Evolutionary conservation across 371 early-diverging fungal species (phyloP).

Genomic region (Mortierella polycephala): DNA sequence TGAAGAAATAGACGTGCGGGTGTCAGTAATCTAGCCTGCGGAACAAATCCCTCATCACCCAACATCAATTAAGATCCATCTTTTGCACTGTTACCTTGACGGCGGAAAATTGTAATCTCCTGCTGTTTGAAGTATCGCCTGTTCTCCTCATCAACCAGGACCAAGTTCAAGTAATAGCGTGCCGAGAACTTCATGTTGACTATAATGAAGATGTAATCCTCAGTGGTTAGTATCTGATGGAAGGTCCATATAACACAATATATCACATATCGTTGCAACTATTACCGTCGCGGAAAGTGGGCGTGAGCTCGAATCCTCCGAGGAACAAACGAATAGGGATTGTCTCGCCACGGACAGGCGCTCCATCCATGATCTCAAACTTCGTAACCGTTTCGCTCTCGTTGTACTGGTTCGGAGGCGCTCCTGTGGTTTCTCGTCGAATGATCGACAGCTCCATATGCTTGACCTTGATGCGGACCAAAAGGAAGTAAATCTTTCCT

Average conservation of each 20-base stretch:
- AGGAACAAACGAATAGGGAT: slow-evolving; percentile 98
- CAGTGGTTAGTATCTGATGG: background rate
- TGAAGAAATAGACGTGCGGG: background rate
- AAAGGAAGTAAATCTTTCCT: slow-evolving; percentile 97
- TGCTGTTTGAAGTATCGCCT: slow-evolving; percentile 98
- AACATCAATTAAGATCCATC: background rate
- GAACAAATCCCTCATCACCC: background rate
- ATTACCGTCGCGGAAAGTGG: slow-evolving; percentile 73
- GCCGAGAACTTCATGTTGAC: slow-evolving; percentile 98
- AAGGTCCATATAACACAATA: too few relatives aligned
- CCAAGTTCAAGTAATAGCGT: slow-evolving; percentile 96
- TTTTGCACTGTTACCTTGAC: slow-evolving; percentile 34
- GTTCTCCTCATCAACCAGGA: slow-evolving; percentile 97
- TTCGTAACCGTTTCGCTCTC: slow-evolving; percentile 98
- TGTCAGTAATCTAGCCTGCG: background rate
- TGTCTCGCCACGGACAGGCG: slow-evolving; percentile 97
- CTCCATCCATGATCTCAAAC: slow-evolving; percentile 99
- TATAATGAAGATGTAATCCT: background rate
- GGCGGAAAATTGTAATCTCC: slow-evolving; percentile 90
- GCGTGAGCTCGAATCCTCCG: slow-evolving; percentile 96
- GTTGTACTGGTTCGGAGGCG: slow-evolving; percentile 95
- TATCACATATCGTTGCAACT: background rate
- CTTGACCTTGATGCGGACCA: slow-evolving; percentile 99
- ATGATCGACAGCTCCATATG: slow-evolving; percentile 99
- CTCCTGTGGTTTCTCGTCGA: slow-evolving; percentile 96